Evolutionary conservation across 306 rosid species (phyloP).

Genomic region (Quercus ilex): DNA sequence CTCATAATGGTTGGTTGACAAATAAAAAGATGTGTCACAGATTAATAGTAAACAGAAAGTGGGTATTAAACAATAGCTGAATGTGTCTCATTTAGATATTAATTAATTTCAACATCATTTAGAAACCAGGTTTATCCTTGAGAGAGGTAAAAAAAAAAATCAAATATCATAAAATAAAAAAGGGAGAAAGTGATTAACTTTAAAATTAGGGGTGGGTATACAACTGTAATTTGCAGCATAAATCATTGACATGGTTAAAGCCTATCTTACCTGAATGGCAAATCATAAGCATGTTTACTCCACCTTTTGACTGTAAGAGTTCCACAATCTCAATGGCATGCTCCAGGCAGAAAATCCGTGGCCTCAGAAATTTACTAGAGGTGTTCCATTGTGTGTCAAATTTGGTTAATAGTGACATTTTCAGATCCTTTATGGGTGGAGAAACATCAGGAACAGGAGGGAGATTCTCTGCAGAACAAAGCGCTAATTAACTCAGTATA

Average conservation of each 20-base stretch:
- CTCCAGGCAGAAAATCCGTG: conserved; percentile 91
- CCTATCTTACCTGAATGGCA: conserved; percentile 88
- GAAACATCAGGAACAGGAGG: conserved; percentile 41
- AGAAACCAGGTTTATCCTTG: background rate
- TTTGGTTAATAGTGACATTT: conserved; percentile 33
- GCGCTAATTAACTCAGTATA: conserved; percentile 20
- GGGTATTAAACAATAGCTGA: background rate
- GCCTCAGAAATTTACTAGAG: conserved; percentile 61
- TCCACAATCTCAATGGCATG: conserved; percentile 80
- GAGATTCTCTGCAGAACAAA: conserved; percentile 50
- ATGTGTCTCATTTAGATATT: background rate
- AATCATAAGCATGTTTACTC: conserved; percentile 78
- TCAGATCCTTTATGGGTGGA: conserved; percentile 31
- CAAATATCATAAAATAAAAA: background rate
- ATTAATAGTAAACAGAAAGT: background rate
- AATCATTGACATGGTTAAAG: background rate
- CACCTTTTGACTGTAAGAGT: conserved; percentile 81
- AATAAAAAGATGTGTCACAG: background rate
- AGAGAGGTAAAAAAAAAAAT: background rate
- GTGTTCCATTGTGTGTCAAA: conserved; percentile 50
- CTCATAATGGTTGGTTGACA: background rate
- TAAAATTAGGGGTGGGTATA: conserved; percentile 6
- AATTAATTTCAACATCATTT: background rate
- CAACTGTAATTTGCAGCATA: background rate
- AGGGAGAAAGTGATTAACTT: background rate